A percentile compares a stretch with the other conserved stretches of the same genome.
phyloP scores from a whole-genome alignment of 306 rosid genomes.

The Citrullus colocynthis region DNA sequence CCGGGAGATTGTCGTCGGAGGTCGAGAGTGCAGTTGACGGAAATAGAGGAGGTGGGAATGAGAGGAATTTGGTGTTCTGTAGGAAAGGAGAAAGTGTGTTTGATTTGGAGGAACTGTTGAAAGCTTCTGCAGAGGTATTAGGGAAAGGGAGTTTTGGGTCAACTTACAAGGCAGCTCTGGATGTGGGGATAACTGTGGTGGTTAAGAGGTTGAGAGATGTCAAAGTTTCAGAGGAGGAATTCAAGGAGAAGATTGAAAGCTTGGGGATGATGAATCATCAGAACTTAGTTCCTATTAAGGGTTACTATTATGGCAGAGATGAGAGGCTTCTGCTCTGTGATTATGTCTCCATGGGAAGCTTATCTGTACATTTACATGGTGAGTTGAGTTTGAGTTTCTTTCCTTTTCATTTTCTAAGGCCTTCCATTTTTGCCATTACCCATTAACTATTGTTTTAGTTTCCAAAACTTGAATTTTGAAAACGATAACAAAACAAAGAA shows the following conservation, averaged over 20 bases:
- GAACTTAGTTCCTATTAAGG: slow-evolving; percentile 53
- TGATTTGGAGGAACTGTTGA: slow-evolving; percentile 71
- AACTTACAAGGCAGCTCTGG: slow-evolving; percentile 57
- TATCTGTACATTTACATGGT: slow-evolving; percentile 87
- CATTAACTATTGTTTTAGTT: not conserved
- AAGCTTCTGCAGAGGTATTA: slow-evolving; percentile 58
- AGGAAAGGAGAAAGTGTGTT: slow-evolving; percentile 38
- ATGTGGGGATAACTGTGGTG: slow-evolving; percentile 37
- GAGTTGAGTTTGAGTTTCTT: slow-evolving; percentile 10
- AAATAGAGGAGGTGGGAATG: slow-evolving; percentile 13
- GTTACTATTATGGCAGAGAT: slow-evolving; percentile 53
- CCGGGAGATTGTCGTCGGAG: not conserved
- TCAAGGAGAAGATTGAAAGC: slow-evolving; percentile 51
- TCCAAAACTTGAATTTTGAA: no score
- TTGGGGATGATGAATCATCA: slow-evolving; percentile 49
- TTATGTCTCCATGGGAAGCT: slow-evolving; percentile 87
- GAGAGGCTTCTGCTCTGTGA: slow-evolving; percentile 80
- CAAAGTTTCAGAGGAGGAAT: slow-evolving; percentile 47
- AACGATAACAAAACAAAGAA: no score
- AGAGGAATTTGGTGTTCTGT: slow-evolving; percentile 50
- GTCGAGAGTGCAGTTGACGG: slow-evolving; percentile 9
- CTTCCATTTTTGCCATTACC: not conserved
- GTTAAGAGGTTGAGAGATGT: slow-evolving; percentile 52
- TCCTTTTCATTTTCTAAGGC: not conserved
- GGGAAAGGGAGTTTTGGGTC: slow-evolving; percentile 54